Base-by-base conservation (phyloP, 2,329 filamentous ascomycete species). In the Capronia americana region DNA sequence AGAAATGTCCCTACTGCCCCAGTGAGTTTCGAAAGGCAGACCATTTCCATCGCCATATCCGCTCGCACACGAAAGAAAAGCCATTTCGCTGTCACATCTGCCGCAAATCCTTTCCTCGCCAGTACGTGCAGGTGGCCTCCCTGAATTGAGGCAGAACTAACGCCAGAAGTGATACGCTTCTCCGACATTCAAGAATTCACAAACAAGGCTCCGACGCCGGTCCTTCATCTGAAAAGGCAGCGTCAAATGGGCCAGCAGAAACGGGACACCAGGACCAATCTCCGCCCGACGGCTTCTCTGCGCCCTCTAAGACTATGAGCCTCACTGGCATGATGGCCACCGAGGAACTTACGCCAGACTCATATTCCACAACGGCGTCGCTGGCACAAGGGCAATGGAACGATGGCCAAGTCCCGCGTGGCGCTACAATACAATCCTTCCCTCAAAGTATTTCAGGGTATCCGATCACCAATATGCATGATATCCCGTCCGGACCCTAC, bases 1-100 rank as follows among this genome's bases (percentile, higher is more conserved):
- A 58, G 34, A 46, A 61, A 28, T 75, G 73, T 55, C 67, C 71
- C 12, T 72, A 70, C 67, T 75, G 73, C 60, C 65, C 63, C 20
- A 61, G 65, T 30, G 65, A 63, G 2, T 76, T 76, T 53, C 61
- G 61, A 2, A 76, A 75, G 62, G 73, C 72, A 17, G 75, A 76
- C 46, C 75, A 76, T 60, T 72, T 75, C 30, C 63, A 73, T 24
- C 68, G 75, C 6, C 75, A 76, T 67, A 70, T 75, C 12, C 70
- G 74, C 32, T 71, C 71, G 14, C 75, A 76, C 48, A 76, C 74
- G 1, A 74, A 73, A 51, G 74, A 76, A 63, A 76, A 73, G 65
- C 75, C 75, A 5, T 76, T 76, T 56, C 34, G 32, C 17, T 76
- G 74, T 59, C 57, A 58, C 28, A 55, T 66, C 0, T 76, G 74